Base-by-base conservation (phyloP, 495 filamentous ascomycete genomes). In the Acidiella bohemica region DNA sequence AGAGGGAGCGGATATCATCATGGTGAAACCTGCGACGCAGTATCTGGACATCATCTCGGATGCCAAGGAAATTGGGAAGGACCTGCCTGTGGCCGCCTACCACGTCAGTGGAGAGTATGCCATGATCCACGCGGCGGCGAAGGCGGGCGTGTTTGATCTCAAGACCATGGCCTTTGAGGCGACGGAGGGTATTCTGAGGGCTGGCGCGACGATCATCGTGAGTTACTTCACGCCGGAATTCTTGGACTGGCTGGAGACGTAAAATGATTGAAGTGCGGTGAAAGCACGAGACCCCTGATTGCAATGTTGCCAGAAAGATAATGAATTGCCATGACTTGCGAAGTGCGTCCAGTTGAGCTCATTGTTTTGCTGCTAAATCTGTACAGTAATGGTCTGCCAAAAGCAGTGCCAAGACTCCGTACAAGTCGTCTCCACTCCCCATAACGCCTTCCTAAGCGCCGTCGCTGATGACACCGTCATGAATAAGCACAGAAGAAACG, bases 51-150 rank as follows among this genome's bases (percentile, higher is more conserved):
- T 97, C 53, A 94, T 96, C 49, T 79, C 80, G 38, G 90, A 96
- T 60, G 92, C 90, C 21, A 93, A 90, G 65, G 83, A 95, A 34
- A 70, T 95, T 38, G 87, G 84, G 16, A 75, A 74, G 47, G 82
- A 95, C 61, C 65, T 96, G 54, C 90, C 90, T 12, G 66, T 97
- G 36, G 86, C 87, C 3, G 87, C 90, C 16, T 97, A 97, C 56
- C 90, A 97, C 58, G 90, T 97, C 33, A 86, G 80, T 57, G 90
- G 90, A 42, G 90, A 97, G 63, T 97, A 78, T 59, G 87, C 90
- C 28, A 97, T 96, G 92, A 93, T 97, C 33, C 84, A 93, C 55
- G 90, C 90, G 3, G 90, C 70, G 25, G 90, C 92, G 16, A 90
- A 92, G 60, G 87, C 90, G 8, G 90, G 90, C 0, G 90, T 97